A percentile compares a stretch with the other conserved stretches of the same genome.
Conservation (phyloP, 192 early-diverging fungal genomes). For the Coemansia sp. region DNA sequence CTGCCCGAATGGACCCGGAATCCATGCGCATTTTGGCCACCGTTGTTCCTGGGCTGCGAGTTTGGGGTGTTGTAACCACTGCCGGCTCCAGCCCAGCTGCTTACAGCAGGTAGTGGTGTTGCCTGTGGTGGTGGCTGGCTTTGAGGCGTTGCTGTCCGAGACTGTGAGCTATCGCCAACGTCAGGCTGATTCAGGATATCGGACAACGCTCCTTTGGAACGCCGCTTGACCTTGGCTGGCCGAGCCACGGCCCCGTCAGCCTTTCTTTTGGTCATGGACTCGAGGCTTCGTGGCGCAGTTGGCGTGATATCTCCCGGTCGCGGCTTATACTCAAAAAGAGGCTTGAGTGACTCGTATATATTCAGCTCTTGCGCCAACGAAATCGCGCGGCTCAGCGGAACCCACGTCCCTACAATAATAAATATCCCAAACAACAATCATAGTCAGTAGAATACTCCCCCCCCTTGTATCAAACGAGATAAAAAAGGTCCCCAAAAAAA, state of each 20-base stretch:
- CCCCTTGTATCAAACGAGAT: not conserved
- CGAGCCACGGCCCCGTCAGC: not conserved
- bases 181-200: conserved; percentile 5
- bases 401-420: conserved; percentile 49
- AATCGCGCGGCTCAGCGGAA: conserved; percentile 45
- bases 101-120: not conserved
- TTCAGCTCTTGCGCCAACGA: conserved; percentile 34
- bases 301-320: conserved; percentile 43
- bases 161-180: not conserved
- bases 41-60: not conserved
- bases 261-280: conserved; percentile 52
- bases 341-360: conserved; percentile 35
- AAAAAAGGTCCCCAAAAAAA: not conserved
- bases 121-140: not conserved
- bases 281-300: conserved; percentile 51
- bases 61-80: not conserved
- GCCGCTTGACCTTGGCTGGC: conserved; percentile 10
- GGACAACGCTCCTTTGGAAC: conserved; percentile 6
- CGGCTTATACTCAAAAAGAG: conserved; percentile 46
- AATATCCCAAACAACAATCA: conserved; percentile 4
- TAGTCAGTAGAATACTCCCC: not conserved
- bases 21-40: not conserved
- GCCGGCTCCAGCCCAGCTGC: not conserved
- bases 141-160: not conserved
- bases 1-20: not conserved